Conservation (phyloP, 2,329 filamentous ascomycete species). For the Myrmaecium sp. region DNA sequence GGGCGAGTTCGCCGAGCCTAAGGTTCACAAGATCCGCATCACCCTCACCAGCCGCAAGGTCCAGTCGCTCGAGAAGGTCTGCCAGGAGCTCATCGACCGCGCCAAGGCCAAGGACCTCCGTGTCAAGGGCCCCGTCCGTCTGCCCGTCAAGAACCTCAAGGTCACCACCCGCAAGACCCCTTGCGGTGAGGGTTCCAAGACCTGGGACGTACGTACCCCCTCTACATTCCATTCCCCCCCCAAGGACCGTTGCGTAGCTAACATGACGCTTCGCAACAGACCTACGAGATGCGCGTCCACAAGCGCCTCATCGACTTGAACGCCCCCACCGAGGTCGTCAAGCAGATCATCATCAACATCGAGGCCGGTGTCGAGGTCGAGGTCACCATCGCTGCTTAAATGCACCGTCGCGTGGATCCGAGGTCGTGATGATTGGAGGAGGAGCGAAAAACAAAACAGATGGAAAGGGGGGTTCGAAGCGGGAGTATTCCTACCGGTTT, state of each 20-base stretch:
- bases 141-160: conserved; percentile 93
- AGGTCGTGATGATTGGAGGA: too few relatives aligned
- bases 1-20: conserved; percentile 73
- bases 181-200: conserved; percentile 99
- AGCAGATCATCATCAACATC: conserved; percentile 94
- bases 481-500: too few relatives aligned
- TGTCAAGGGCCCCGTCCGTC: conserved; percentile 95
- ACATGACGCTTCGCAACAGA: too few relatives aligned
- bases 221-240: too few relatives aligned
- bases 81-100: conserved; percentile 94
- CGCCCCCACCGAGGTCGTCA: conserved; percentile 93
- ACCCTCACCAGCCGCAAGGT: conserved; percentile 94
- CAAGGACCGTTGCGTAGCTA: too few relatives aligned
- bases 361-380: conserved; percentile 87
- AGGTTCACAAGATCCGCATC: conserved; percentile 97
- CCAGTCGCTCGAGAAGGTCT: conserved; percentile 84
- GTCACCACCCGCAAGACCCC: conserved; percentile 98
- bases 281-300: conserved; percentile 98
- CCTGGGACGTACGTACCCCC: too few relatives aligned
- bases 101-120: conserved; percentile 96
- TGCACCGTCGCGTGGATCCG: conserved; percentile 1
- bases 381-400: conserved; percentile 75
- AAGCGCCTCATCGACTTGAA: conserved; percentile 97
- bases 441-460: too few relatives aligned
- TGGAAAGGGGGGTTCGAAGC: too few relatives aligned